Evolutionary conservation across 768 basidiomycete genomes (phyloP).

Genomic region (Mycena rebaudengoi): DNA sequence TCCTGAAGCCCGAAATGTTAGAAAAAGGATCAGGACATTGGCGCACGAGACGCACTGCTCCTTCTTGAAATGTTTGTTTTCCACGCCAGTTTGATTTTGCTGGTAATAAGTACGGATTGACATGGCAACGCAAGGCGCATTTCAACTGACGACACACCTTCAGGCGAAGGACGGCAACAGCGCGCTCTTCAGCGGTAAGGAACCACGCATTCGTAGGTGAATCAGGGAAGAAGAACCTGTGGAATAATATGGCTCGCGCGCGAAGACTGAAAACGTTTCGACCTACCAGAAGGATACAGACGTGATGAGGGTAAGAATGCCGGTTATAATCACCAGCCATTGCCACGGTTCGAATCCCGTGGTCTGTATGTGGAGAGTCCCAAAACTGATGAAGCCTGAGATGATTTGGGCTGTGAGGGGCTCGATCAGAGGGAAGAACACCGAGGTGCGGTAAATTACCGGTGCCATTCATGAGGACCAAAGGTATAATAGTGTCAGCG

Average conservation of each 20-base stretch:
- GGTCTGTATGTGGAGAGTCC: conserved; percentile 67
- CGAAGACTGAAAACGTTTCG: conserved; percentile 15
- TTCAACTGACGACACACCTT: too few species aligned
- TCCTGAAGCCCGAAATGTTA: conserved; percentile 53
- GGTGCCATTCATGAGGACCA: conserved; percentile 80
- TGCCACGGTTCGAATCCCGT: conserved; percentile 73
- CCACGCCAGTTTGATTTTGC: conserved; percentile 83
- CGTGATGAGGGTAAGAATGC: conserved; percentile 49
- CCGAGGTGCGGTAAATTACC: conserved; percentile 45
- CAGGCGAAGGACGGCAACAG: conserved; percentile 58
- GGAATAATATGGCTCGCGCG: not conserved
- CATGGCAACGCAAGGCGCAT: too few species aligned
- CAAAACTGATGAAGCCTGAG: conserved; percentile 74
- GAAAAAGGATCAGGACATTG: conserved; percentile 57
- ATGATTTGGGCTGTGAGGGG: conserved; percentile 70
- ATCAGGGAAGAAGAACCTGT: conserved; percentile 64
- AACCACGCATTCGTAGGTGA: conserved; percentile 69
- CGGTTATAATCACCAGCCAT: conserved; percentile 70
- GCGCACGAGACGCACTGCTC: conserved; percentile 79
- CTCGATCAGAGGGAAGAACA: not conserved
- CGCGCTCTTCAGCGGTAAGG: conserved; percentile 61
- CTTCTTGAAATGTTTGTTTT: conserved; percentile 82
- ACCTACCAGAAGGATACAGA: conserved; percentile 54
- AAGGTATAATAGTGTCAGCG: not conserved
- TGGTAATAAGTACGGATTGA: too few species aligned